phyloP scores from a whole-genome alignment of 352 stramenopile genomes.

The Thalassiosira mediterranea region DNA sequence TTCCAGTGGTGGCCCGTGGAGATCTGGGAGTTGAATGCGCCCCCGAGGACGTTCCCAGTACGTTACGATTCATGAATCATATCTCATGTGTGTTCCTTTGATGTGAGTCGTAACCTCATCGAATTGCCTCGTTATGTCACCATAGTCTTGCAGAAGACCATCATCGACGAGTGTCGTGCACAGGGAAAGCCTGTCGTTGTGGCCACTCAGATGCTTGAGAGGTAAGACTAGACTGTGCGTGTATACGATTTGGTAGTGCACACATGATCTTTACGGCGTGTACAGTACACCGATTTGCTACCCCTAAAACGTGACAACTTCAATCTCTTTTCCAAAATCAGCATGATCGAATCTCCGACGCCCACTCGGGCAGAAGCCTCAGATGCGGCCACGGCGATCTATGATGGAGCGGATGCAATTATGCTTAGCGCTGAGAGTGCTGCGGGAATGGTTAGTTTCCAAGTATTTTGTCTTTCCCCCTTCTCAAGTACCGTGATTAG shows the following conservation, averaged over 20 bases:
- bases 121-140: too few relatives aligned
- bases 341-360: slow-evolving; percentile 95
- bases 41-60: slow-evolving; percentile 88
- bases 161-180: slow-evolving; percentile 95
- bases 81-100: too few relatives aligned
- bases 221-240: slow-evolving; percentile 50
- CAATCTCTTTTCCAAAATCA: too few relatives aligned
- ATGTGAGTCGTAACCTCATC: too few relatives aligned
- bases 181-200: slow-evolving; percentile 98
- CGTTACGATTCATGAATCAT: too few relatives aligned
- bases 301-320: too few relatives aligned
- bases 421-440: slow-evolving; percentile 99
- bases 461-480: neutral
- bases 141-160: slow-evolving; percentile 91
- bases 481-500: neutral
- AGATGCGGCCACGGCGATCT: slow-evolving; percentile 98
- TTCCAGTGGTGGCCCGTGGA: slow-evolving; percentile 96
- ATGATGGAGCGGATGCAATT: slow-evolving; percentile 96
- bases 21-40: slow-evolving; percentile 97
- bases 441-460: slow-evolving; percentile 87
- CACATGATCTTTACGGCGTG: slow-evolving; percentile 48
- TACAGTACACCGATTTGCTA: too few relatives aligned
- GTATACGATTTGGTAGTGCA: neutral
- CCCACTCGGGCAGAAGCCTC: slow-evolving; percentile 98
- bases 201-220: slow-evolving; percentile 94